phyloP scores from a whole-genome alignment of 2,329 filamentous ascomycete genomes.

The Bisporella sp. region DNA sequence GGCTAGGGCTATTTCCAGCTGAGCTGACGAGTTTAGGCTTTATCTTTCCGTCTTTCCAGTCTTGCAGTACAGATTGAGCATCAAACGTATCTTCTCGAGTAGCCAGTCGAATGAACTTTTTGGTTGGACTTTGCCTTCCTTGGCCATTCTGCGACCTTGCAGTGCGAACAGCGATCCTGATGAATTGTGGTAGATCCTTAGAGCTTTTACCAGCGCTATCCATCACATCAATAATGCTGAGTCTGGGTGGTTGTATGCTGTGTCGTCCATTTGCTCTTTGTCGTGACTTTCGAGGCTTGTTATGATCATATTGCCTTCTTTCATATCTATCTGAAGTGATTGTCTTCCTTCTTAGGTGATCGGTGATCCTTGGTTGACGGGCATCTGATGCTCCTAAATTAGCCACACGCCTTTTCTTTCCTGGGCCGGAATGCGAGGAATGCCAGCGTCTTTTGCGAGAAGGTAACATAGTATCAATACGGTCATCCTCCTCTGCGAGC shows the following conservation, averaged over 20 bases:
- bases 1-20: not conserved
- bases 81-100: conserved; percentile 55
- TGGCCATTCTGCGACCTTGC: conserved; percentile 39
- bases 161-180: conserved; percentile 54
- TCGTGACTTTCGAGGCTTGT: not conserved
- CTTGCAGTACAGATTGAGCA: conserved; percentile 42
- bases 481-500: conserved; percentile 25
- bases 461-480: conserved; percentile 28
- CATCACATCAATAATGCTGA: conserved; percentile 55
- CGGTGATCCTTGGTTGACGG: conserved; percentile 23
- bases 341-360: conserved; percentile 10
- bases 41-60: conserved; percentile 42
- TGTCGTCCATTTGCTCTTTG: not conserved
- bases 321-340: not conserved
- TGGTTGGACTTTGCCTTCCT: conserved; percentile 47
- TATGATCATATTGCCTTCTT: not conserved
- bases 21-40: conserved; percentile 6
- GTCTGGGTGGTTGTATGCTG: conserved; percentile 32
- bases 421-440: not conserved
- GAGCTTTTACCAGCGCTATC: conserved; percentile 25
- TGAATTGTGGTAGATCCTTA: conserved; percentile 42
- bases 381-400: not conserved
- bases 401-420: conserved; percentile 14
- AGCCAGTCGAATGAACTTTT: conserved; percentile 53
- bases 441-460: conserved; percentile 17